Conservation (phyloP, 164 flowering plant species). For the Platanus orientalis region DNA sequence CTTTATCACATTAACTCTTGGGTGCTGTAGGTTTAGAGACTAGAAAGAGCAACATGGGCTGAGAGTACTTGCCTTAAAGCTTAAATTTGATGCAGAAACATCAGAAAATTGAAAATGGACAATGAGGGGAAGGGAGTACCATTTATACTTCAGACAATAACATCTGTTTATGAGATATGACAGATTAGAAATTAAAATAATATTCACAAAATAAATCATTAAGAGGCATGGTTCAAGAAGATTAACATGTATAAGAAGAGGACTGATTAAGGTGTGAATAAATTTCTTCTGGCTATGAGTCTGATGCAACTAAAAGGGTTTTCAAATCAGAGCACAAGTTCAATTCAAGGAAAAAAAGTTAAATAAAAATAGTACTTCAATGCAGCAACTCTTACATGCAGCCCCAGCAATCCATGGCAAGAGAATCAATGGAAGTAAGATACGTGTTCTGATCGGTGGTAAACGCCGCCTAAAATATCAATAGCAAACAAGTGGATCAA, state of each 20-base stretch:
- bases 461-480: slow-evolving; percentile 56
- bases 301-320: too few relatives aligned
- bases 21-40: too few relatives aligned
- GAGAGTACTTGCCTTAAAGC: too few relatives aligned
- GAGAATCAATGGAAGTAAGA: slow-evolving; percentile 58
- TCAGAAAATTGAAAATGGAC: too few relatives aligned
- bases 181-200: too few relatives aligned
- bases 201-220: not conserved
- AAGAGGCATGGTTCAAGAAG: not conserved
- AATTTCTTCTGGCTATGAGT: too few relatives aligned
- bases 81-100: too few relatives aligned
- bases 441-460: slow-evolving; percentile 61
- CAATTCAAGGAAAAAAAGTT: not conserved
- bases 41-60: too few relatives aligned
- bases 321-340: too few relatives aligned
- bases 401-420: slow-evolving; percentile 72
- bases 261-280: too few relatives aligned
- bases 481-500: slow-evolving; percentile 2
- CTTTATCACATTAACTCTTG: too few relatives aligned
- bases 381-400: slow-evolving; percentile 49
- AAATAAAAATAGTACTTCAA: not conserved
- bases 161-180: too few relatives aligned
- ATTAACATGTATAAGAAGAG: not conserved
- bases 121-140: not conserved
- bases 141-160: not conserved